Percentiles rank a stretch among this genome's conserved stretches.
Conservation (phyloP, 352 stramenopile species). For the Globisporangium cederbergense region DNA sequence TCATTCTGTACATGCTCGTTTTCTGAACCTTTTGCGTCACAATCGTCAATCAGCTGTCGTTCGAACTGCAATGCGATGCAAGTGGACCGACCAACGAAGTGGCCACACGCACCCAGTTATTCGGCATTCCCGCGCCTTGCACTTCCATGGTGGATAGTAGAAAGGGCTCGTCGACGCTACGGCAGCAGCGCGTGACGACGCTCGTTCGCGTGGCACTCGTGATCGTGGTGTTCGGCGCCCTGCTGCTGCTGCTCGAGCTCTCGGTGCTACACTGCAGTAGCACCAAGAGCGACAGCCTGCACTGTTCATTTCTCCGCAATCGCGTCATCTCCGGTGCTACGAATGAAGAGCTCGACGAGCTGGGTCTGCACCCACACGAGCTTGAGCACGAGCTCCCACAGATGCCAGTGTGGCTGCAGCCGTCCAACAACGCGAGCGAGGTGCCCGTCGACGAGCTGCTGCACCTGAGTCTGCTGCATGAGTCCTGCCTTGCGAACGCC, state of each 20-base stretch:
- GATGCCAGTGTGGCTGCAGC: neutral
- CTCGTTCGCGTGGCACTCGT: conserved; percentile 1
- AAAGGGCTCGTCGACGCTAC: neutral
- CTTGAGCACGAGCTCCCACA: neutral
- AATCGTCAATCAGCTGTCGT: no score
- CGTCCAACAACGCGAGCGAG: neutral
- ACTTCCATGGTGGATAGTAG: neutral
- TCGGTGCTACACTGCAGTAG: neutral
- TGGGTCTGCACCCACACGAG: neutral
- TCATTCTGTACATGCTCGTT: no score
- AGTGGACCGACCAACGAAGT: no score
- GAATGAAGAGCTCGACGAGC: neutral
- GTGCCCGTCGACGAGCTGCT: conserved; percentile 31
- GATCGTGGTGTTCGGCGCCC: conserved; percentile 2
- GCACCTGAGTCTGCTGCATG: conserved; percentile 52
- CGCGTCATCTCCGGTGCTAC: neutral
- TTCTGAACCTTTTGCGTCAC: no score
- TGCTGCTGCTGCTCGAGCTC: conserved; percentile 11
- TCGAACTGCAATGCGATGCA: no score
- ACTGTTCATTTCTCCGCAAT: neutral
- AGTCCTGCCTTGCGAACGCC: conserved; percentile 35
- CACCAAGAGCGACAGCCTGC: neutral
- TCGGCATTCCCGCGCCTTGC: neutral
- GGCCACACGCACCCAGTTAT: neutral
- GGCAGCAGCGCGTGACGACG: neutral